These are phyloP conservation scores for Lactarius indigo DNA, from an alignment of 768 basidiomycete genomes.

Conservation along the genomic window DNA sequence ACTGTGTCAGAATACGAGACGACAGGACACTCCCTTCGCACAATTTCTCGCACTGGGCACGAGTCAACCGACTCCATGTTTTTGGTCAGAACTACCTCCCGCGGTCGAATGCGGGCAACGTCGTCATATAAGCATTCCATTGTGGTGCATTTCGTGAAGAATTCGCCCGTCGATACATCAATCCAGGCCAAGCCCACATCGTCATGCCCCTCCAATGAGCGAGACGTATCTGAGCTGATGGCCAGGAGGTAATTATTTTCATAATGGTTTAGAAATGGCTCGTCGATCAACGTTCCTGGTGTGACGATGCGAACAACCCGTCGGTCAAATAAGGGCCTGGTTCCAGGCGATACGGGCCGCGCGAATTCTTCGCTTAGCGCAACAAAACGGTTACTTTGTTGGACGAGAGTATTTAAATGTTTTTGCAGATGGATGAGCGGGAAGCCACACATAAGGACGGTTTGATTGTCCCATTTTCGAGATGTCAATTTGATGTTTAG, in stretches of 20 bases:
- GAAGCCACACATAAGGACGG: constrained; percentile 87
- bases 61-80: constrained; percentile 35
- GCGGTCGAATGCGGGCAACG: constrained; percentile 73
- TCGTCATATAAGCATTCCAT: constrained; percentile 69
- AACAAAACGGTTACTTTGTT: constrained; percentile 78
- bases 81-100: constrained; percentile 71
- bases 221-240: constrained; percentile 34
- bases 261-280: constrained; percentile 77
- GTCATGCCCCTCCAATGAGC: background rate
- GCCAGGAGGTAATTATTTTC: constrained; percentile 91
- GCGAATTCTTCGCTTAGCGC: constrained; percentile 94
- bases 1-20: constrained; percentile 44
- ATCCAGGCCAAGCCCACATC: constrained; percentile 84
- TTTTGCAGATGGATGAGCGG: constrained; percentile 82
- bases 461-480: constrained; percentile 65
- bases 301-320: constrained; percentile 86
- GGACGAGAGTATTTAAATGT: constrained; percentile 81
- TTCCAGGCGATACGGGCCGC: constrained; percentile 41
- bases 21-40: constrained; percentile 54
- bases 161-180: constrained; percentile 92
- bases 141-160: constrained; percentile 67
- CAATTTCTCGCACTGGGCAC: constrained; percentile 46
- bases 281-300: constrained; percentile 92
- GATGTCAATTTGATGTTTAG: constrained; percentile 82
- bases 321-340: constrained; percentile 65